Conservation (phyloP, 2,329 filamentous ascomycete genomes). For the Aureobasidium subglaciale region DNA sequence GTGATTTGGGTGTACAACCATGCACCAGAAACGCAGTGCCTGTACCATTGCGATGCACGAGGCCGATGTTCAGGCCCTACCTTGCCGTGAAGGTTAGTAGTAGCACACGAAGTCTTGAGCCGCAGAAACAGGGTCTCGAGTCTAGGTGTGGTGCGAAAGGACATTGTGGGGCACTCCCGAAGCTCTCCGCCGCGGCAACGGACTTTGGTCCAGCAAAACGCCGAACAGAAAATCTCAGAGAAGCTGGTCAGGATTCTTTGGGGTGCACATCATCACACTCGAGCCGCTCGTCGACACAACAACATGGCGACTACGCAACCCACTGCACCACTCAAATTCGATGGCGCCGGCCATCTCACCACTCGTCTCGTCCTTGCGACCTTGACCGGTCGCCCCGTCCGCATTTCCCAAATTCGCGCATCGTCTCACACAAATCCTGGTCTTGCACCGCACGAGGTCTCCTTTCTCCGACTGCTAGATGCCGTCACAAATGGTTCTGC, state of each 20-base stretch:
- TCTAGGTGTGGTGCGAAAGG: not conserved
- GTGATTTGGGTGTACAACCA: too few species aligned
- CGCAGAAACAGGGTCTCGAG: not conserved
- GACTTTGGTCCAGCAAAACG: slow-evolving; percentile 1
- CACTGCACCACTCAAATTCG: slow-evolving; percentile 48
- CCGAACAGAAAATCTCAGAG: slow-evolving; percentile 6
- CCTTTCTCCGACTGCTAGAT: slow-evolving; percentile 89
- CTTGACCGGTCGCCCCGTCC: slow-evolving; percentile 78
- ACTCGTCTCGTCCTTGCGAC: slow-evolving; percentile 84
- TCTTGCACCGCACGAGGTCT: slow-evolving; percentile 86
- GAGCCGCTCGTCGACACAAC: not conserved
- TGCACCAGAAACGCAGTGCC: too few species aligned
- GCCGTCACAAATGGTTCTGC: slow-evolving; percentile 89
- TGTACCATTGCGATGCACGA: not conserved
- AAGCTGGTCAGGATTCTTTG: not conserved
- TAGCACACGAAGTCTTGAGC: too few species aligned
- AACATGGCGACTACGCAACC: slow-evolving; percentile 13
- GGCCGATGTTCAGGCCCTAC: not conserved
- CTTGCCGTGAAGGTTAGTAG: not conserved
- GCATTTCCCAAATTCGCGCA: slow-evolving; percentile 89
- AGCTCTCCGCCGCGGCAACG: not conserved
- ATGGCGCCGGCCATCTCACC: slow-evolving; percentile 73
- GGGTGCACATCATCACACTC: not conserved
- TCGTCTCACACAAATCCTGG: slow-evolving; percentile 80
- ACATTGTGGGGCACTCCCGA: not conserved